These are phyloP conservation scores for Delonix regia DNA, from an alignment of 306 rosid species.

Conservation along the genomic window DNA sequence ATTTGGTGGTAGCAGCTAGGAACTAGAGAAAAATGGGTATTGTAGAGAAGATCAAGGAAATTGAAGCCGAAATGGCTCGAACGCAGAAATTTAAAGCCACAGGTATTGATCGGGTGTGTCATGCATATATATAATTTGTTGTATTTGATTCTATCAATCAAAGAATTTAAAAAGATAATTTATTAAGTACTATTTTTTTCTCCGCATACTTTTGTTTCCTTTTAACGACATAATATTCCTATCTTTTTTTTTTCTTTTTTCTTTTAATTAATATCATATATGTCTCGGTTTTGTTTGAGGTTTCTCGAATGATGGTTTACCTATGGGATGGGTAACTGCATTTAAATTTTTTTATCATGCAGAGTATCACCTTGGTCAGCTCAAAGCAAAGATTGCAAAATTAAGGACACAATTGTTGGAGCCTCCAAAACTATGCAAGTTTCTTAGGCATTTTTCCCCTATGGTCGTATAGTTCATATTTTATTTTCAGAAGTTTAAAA, in stretches of 20 bases:
- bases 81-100: conserved; percentile 97
- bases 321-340: not conserved
- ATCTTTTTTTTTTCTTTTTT: no score
- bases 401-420: conserved; percentile 90
- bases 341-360: conserved; percentile 27
- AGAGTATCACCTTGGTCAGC: conserved; percentile 99
- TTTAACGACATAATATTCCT: not conserved
- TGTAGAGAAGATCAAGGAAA: conserved; percentile 88
- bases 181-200: not conserved
- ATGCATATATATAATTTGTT: not conserved
- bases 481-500: not conserved
- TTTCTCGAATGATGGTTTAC: not conserved
- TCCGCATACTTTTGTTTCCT: not conserved
- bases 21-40: conserved; percentile 68
- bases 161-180: not conserved
- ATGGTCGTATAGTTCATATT: not conserved
- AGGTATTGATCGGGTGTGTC: conserved; percentile 39
- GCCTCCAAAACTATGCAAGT: conserved; percentile 79
- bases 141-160: not conserved
- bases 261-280: no score
- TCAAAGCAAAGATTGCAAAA: conserved; percentile 95
- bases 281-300: not conserved
- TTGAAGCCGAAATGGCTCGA: conserved; percentile 99
- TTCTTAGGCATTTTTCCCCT: not conserved
- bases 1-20: conserved; percentile 44